Evolutionary conservation across 2,329 filamentous ascomycete species (phyloP).

Genomic region (Penicillium sp.): DNA sequence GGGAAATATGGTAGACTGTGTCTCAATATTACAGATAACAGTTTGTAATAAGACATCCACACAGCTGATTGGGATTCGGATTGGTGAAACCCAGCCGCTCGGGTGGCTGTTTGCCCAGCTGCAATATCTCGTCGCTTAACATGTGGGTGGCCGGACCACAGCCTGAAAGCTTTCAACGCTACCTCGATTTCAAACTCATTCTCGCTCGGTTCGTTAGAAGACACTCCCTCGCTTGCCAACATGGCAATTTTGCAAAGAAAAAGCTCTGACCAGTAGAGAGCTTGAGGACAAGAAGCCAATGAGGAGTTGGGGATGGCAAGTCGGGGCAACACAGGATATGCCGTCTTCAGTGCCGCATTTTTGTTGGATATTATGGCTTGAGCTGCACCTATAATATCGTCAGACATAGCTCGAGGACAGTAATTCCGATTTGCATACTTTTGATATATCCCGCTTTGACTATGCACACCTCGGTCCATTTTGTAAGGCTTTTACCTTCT

Average conservation of each 20-base stretch:
- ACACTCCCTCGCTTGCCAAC: conserved; percentile 56
- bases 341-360: conserved; percentile 62
- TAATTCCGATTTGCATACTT: conserved; percentile 48
- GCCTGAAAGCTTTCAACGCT: conserved; percentile 48
- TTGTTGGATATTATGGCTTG: conserved; percentile 40
- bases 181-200: conserved; percentile 26
- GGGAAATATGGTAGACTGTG: conserved; percentile 40
- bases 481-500: conserved; percentile 52
- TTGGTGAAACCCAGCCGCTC: conserved; percentile 19
- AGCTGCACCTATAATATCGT: conserved; percentile 38
- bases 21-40: conserved; percentile 72
- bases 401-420: not conserved
- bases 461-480: conserved; percentile 79
- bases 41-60: conserved; percentile 81
- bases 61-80: conserved; percentile 47
- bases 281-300: conserved; percentile 56
- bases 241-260: conserved; percentile 72
- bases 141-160: conserved; percentile 39
- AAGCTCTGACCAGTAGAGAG: conserved; percentile 74
- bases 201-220: conserved; percentile 20
- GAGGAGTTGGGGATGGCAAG: conserved; percentile 41
- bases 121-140: conserved; percentile 26
- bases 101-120: conserved; percentile 17
- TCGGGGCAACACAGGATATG: conserved; percentile 62
- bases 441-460: conserved; percentile 75